A percentile compares a stretch with the other conserved stretches of the same genome.
phyloP scores from a whole-genome alignment of 352 stramenopile species.

The Globisporangium cystogenes region DNA sequence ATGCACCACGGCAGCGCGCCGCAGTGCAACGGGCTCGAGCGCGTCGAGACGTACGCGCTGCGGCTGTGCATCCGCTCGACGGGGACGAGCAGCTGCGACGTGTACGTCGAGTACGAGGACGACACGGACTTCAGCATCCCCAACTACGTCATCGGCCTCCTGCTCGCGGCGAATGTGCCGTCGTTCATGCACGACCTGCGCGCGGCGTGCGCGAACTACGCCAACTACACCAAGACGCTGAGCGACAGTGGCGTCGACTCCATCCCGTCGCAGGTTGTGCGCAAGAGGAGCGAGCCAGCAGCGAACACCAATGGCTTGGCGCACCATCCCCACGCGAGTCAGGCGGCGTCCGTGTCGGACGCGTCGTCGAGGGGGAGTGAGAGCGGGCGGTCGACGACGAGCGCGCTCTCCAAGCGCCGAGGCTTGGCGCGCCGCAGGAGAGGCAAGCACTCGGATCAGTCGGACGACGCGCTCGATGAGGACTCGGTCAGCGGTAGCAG shows the following conservation, averaged over 20 bases:
- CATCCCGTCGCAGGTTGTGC: conserved; percentile 53
- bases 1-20: conserved; percentile 44
- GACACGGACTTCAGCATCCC: conserved; percentile 77
- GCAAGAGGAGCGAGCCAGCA: conserved; percentile 15
- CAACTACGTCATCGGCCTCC: conserved; percentile 57
- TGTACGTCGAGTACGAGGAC: conserved; percentile 74
- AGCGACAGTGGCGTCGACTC: conserved; percentile 27
- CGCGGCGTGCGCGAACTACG: conserved; percentile 52
- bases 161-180: conserved; percentile 46
- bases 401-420: background rate
- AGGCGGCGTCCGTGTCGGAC: background rate
- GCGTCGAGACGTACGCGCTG: conserved; percentile 59
- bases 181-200: conserved; percentile 57
- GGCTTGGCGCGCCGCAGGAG: conserved; percentile 2
- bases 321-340: background rate
- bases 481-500: background rate
- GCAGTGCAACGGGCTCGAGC: conserved; percentile 28
- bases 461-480: background rate
- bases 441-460: background rate
- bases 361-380: background rate
- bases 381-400: background rate
- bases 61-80: conserved; percentile 57
- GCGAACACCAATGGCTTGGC: background rate
- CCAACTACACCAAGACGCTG: conserved; percentile 34
- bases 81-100: conserved; percentile 51